Conservation (phyloP, 148 eudicot genomes). For the Fallopia convolvulus region DNA sequence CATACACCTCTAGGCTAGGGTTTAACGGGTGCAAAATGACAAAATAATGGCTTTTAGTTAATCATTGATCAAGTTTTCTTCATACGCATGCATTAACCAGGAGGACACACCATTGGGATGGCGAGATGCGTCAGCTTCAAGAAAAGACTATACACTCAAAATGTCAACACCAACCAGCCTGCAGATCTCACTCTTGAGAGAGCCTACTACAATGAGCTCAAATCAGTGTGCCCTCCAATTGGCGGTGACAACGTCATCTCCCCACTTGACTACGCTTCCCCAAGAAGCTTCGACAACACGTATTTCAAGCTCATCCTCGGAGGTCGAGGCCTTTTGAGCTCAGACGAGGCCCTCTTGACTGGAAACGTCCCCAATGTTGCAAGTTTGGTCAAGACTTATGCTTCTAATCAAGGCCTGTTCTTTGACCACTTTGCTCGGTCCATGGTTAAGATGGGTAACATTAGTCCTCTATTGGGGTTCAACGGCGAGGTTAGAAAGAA, state of each 20-base stretch:
- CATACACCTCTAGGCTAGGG: no score
- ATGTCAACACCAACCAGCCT: conserved; percentile 41
- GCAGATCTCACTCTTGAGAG: conserved; percentile 62
- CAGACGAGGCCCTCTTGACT: conserved; percentile 65
- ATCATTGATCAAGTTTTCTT: no score
- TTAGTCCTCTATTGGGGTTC: conserved; percentile 50
- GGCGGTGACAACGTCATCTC: conserved; percentile 68
- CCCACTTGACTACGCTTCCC: conserved; percentile 62
- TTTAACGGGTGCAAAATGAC: no score
- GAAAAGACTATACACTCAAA: conserved; percentile 50
- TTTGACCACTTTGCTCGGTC: conserved; percentile 64
- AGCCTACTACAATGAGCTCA: conserved; percentile 50
- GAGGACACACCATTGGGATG: conserved; percentile 78
- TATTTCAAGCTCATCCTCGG: conserved; percentile 65
- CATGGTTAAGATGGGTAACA: conserved; percentile 72
- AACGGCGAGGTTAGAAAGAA: conserved; percentile 70
- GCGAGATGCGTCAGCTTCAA: conserved; percentile 71
- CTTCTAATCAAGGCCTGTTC: conserved; percentile 46
- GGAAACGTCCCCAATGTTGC: conserved; percentile 33
- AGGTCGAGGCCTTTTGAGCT: conserved; percentile 69
- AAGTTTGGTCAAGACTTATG: conserved; percentile 51
- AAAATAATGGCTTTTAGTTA: no score
- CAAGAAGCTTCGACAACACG: conserved; percentile 63
- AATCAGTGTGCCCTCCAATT: conserved; percentile 44
- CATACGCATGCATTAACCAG: conserved; percentile 18